Evolutionary conservation across 768 basidiomycete genomes (phyloP).

Genomic region (Russula compacta): DNA sequence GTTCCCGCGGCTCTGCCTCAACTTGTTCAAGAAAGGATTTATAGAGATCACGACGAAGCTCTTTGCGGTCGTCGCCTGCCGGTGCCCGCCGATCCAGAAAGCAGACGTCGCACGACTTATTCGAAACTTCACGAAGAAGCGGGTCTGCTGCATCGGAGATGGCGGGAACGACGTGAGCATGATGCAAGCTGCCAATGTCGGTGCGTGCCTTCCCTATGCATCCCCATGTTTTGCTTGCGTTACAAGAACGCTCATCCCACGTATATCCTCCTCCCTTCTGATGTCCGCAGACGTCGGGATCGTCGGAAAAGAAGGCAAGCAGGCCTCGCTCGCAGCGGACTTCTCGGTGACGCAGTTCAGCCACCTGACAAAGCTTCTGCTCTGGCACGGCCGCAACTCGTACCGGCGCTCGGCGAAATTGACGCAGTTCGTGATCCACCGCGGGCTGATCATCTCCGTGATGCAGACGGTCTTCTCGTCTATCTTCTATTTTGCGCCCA

Average conservation of each 20-base stretch:
- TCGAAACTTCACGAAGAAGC: slow-evolving; percentile 81
- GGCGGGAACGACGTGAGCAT: slow-evolving; percentile 99
- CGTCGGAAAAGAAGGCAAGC: slow-evolving; percentile 97
- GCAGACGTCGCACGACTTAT: slow-evolving; percentile 95
- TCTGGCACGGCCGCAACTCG: slow-evolving; percentile 98
- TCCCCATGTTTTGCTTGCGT: background rate
- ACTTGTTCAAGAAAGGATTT: slow-evolving; percentile 87
- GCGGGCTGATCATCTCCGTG: slow-evolving; percentile 91
- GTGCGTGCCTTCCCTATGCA: slow-evolving; percentile 38
- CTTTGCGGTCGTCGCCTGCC: slow-evolving; percentile 92
- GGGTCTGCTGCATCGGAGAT: slow-evolving; percentile 98
- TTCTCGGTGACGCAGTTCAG: slow-evolving; percentile 98
- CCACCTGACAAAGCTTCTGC: slow-evolving; percentile 85
- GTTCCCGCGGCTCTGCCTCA: slow-evolving; percentile 66
- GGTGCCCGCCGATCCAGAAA: slow-evolving; percentile 98
- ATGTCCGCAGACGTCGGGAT: slow-evolving; percentile 74
- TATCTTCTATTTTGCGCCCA: slow-evolving; percentile 91
- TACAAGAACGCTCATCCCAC: no score
- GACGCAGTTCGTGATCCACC: slow-evolving; percentile 97
- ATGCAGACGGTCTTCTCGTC: slow-evolving; percentile 97
- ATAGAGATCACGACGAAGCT: slow-evolving; percentile 94
- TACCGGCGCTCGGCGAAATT: slow-evolving; percentile 97
- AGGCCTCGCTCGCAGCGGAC: slow-evolving; percentile 97
- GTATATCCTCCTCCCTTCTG: no score
- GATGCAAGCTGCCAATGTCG: slow-evolving; percentile 99